phyloP scores from a whole-genome alignment of 2,329 filamentous ascomycete genomes.

The Alternaria sp. region DNA sequence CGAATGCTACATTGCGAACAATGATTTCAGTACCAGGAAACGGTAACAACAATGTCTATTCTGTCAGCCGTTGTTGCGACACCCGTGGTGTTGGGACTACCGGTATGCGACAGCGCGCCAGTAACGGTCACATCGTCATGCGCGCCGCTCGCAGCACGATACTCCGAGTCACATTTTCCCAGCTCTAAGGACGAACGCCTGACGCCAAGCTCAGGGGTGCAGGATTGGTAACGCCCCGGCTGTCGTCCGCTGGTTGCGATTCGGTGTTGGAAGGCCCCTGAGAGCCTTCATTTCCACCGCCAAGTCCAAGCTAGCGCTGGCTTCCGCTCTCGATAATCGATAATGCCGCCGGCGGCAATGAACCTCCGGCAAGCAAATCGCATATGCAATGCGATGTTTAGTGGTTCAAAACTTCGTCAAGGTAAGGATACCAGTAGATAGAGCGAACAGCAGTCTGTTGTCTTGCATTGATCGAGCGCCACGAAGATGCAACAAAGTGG shows the following conservation, averaged over 20 bases:
- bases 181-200: slow-evolving; percentile 1
- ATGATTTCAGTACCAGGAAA: too few species aligned
- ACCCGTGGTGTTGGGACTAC: not conserved
- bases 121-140: slow-evolving; percentile 1
- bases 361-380: not conserved
- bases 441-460: not conserved
- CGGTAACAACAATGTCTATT: not conserved
- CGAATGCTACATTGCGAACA: not conserved
- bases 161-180: slow-evolving; percentile 1
- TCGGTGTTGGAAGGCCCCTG: slow-evolving; percentile 6
- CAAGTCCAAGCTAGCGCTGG: slow-evolving; percentile 5
- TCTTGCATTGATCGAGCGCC: not conserved
- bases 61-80: not conserved
- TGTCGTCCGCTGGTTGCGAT: slow-evolving; percentile 1
- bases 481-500: not conserved
- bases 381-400: not conserved
- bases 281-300: slow-evolving; percentile 18
- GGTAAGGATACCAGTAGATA: not conserved
- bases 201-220: not conserved
- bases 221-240: not conserved
- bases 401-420: not conserved
- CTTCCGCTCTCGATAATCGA: slow-evolving; percentile 6
- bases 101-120: not conserved
- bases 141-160: not conserved
- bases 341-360: slow-evolving; percentile 6